Evolutionary conservation across 2,329 filamentous ascomycete genomes (phyloP).

Genomic region (Fusarium annulatum): DNA sequence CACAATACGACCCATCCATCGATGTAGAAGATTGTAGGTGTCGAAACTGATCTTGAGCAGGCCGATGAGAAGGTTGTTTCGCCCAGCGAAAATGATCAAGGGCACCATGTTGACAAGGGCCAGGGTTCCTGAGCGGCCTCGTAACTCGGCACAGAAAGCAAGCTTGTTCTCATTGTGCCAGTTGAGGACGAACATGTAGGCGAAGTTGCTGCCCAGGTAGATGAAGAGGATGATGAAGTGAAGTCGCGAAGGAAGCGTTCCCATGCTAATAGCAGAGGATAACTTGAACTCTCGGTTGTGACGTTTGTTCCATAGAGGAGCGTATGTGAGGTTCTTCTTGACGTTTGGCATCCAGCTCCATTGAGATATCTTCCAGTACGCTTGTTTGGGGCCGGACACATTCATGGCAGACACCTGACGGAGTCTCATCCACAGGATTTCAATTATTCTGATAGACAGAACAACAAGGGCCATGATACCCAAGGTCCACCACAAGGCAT

Average conservation of each 20-base stretch:
- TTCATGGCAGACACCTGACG: constrained; percentile 71
- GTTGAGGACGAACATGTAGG: constrained; percentile 71
- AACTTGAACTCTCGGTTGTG: constrained; percentile 75
- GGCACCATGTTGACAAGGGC: constrained; percentile 92
- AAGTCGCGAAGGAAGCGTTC: constrained; percentile 73
- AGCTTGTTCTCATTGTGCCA: constrained; percentile 68
- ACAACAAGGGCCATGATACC: constrained; percentile 66
- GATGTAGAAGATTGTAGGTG: constrained; percentile 82
- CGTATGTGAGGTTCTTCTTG: constrained; percentile 70
- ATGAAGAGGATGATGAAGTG: constrained; percentile 67
- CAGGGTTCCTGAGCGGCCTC: constrained; percentile 86
- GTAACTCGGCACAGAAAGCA: constrained; percentile 81
- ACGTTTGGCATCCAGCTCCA: constrained; percentile 70
- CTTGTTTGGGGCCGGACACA: constrained; percentile 61
- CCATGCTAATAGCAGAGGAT: constrained; percentile 68
- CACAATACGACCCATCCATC: constrained; percentile 83
- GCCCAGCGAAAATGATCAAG: constrained; percentile 85
- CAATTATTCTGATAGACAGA: constrained; percentile 63
- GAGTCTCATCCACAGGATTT: constrained; percentile 66
- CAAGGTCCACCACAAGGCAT: constrained; percentile 70
- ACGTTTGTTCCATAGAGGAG: constrained; percentile 71
- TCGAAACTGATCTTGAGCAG: constrained; percentile 91
- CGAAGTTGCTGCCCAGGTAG: constrained; percentile 70
- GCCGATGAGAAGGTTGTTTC: constrained; percentile 91
- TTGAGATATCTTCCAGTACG: constrained; percentile 69